These are phyloP conservation scores for Triangularia setosa DNA, from an alignment of 2,329 filamentous ascomycete genomes.

Conservation along the genomic window DNA sequence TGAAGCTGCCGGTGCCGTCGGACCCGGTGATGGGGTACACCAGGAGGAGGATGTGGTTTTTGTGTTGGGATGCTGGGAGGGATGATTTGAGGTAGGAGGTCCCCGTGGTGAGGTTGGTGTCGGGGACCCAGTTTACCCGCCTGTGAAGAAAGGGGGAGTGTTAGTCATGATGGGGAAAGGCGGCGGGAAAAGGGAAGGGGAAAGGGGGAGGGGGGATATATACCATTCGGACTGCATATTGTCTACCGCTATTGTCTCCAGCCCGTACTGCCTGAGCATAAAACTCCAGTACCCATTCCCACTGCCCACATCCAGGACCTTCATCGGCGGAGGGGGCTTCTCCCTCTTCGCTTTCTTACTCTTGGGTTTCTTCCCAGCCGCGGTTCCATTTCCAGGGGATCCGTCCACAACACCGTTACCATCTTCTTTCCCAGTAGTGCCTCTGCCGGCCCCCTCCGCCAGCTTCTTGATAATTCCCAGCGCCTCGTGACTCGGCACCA, in stretches of 20 bases:
- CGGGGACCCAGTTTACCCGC: slow-evolving; percentile 63
- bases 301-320: slow-evolving; percentile 37
- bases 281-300: slow-evolving; percentile 75
- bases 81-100: slow-evolving; percentile 31
- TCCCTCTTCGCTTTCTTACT: not conserved
- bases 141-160: slow-evolving; percentile 27
- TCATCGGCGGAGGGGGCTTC: slow-evolving; percentile 61
- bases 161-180: not conserved
- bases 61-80: not conserved
- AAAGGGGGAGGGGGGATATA: too few relatives aligned
- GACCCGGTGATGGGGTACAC: slow-evolving; percentile 70
- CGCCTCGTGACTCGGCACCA: slow-evolving; percentile 63
- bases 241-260: slow-evolving; percentile 58
- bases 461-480: slow-evolving; percentile 57
- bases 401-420: not conserved
- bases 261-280: slow-evolving; percentile 59
- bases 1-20: slow-evolving; percentile 62
- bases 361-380: not conserved
- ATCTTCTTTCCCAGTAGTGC: not conserved
- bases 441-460: slow-evolving; percentile 27
- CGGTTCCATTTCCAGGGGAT: slow-evolving; percentile 17
- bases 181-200: not conserved
- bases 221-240: slow-evolving; percentile 58
- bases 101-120: slow-evolving; percentile 55
- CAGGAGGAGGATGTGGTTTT: slow-evolving; percentile 52